Base-by-base conservation (phyloP, 2,329 filamentous ascomycete genomes). In the Fusarium oligoseptatum region DNA sequence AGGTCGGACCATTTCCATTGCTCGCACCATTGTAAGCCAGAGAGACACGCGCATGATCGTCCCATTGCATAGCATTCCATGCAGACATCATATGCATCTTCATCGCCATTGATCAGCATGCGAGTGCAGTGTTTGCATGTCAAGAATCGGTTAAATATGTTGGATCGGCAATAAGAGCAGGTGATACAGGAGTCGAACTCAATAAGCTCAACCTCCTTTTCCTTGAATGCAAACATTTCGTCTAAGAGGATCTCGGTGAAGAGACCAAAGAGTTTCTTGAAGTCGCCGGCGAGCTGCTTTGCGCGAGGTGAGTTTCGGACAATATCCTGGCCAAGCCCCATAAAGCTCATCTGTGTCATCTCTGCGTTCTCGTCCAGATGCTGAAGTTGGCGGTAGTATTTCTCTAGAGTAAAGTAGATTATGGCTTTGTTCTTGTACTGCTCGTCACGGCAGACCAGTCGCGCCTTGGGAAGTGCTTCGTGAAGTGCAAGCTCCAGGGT, bases 61-160 rank as follows among this genome's bases (percentile, higher is more conserved):
- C 97, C 97, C 93, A 98, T 97, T n/a, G 92, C 93, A 80, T 97
- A 99, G 80, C 97, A 99, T 77, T 99, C 97, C 94, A 99, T 95
- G 80, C 97, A 99, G 24, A 99, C 89, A 81, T 99, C 97, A 81
- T 98, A 99, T 0, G 94, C 94, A 79, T 98, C 94, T 65, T 95
- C 92, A 17, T 88, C 90, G 36, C 91, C 93, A 68, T 89, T 89
- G 12, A 89, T 86, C 22, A 94, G 87, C 58, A 88, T 86, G 39
- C 92, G 88, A 55, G 94, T 89, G 81, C 97, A 99, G 63, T 92
- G 90, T 68, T 94, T 94, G 85, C 97, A 99, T 4, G 95, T 98
- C 27, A 99, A 84, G 80, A 99, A 99, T 4, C 95, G 90, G 82
- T 99, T 99, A 88, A 98, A 98, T 65, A 99, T 97, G 80, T 98